Evolutionary conservation across 2,329 filamentous ascomycete genomes (phyloP).

Genomic region (Trichoderma citrinoviride): DNA sequence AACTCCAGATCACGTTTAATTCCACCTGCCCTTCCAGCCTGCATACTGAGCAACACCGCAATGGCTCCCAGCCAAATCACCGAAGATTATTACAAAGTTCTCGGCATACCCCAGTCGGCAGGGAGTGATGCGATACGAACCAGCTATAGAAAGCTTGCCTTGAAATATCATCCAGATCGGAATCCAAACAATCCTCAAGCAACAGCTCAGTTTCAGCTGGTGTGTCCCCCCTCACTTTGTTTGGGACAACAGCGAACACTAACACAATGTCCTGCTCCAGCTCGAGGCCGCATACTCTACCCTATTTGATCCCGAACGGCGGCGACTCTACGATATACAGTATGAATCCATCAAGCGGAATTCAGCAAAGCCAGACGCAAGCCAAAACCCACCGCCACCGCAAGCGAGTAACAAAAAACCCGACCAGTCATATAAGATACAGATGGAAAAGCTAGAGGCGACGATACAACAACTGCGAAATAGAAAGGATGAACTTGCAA

Average conservation of each 20-base stretch:
- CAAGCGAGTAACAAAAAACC: background rate
- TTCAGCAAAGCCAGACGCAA: background rate
- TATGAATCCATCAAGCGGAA: background rate
- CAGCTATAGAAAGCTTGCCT: background rate
- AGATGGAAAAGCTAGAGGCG: background rate
- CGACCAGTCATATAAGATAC: background rate
- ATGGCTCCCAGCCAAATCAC: background rate
- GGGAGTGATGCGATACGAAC: background rate
- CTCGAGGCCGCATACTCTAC: background rate
- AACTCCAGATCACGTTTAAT: too few species aligned
- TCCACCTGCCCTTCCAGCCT: background rate
- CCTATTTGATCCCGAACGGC: background rate
- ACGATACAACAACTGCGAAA: background rate
- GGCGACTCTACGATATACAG: background rate
- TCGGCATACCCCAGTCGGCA: background rate
- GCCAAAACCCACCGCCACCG: background rate
- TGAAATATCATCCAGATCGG: background rate
- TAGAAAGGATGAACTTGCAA: background rate
- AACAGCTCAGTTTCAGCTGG: background rate
- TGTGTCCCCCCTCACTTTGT: background rate
- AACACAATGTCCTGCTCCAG: background rate
- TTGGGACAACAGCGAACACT: too few species aligned
- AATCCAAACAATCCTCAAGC: conserved; percentile 1
- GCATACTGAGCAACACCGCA: background rate
- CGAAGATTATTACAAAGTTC: background rate